Evolutionary conservation across 371 early-diverging fungal genomes (phyloP), one percentile per base, ranked within the genome.

Genomic region (Rhizopus microsporus): DNA sequence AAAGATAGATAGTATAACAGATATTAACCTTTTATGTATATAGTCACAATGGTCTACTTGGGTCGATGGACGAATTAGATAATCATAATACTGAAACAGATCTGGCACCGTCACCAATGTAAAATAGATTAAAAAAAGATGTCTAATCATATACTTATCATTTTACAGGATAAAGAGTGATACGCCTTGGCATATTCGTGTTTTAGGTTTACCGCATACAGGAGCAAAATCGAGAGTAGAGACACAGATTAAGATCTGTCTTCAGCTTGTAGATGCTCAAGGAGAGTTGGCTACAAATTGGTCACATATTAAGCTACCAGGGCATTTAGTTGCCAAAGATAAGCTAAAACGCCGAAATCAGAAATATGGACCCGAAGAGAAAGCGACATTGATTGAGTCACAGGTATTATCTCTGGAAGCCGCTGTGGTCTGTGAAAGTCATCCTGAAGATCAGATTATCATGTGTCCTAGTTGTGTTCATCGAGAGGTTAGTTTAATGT

Each of bases 151-250:
- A 17, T 35, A 30, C 9, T 40, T 15, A 15, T 39, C 16, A 54
- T 30, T 23, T 34, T 57, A 32, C 38, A 68, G 69, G 35, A 55
- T 57, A 32, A 67, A 59, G 47, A 51, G 48, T 32, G 74, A 70
- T 49, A 65, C 58, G 10, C 74, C 69, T 15, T 77, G 69, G 62
- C 79, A 77, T 51, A 74, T 88, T 54, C 67, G 80, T 8, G 81
- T 88, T 9, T 74, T 86, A 13, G 93, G 92, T 5, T 78, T 91
- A 12, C 88, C 93, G 7, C 67, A 63, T 44, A 78, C 81, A 33
- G 88, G 89, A 30, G 93, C 91, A 7, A 88, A 89, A 57, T 89
- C 89, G 13, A 75, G 92, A 16, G 93, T 92, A 17, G 92, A 92
- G 61, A 92, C 93, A 32, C 93, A 91, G 63, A 89, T 89, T 67